A percentile compares a stretch with the other conserved stretches of the same genome.
Conservation (phyloP, 2,329 filamentous ascomycete species). For the Periconia macrospinosa region DNA sequence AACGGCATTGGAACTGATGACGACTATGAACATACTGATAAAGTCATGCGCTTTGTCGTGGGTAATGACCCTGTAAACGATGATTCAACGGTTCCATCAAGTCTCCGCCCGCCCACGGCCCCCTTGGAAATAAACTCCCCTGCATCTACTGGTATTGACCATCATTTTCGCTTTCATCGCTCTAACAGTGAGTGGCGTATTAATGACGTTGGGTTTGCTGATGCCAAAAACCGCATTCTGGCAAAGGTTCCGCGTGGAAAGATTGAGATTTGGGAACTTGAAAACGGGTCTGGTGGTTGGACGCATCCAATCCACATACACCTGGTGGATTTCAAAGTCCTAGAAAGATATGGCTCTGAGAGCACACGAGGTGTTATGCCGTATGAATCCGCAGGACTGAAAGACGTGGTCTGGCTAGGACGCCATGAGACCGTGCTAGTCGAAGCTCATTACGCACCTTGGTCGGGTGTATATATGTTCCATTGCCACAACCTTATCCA, state of each 20-base stretch:
- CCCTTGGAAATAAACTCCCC: conserved; percentile 27
- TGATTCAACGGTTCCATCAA: conserved; percentile 19
- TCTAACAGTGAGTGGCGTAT: conserved; percentile 30
- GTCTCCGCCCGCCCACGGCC: conserved; percentile 22
- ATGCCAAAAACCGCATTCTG: conserved; percentile 28
- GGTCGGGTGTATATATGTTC: conserved; percentile 54
- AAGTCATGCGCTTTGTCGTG: conserved; percentile 23
- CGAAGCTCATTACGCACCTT: conserved; percentile 31
- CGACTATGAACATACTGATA: conserved; percentile 45
- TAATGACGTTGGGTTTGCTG: conserved; percentile 31
- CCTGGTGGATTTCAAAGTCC: conserved; percentile 58
- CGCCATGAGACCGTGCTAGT: conserved; percentile 45
- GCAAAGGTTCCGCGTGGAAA: conserved; percentile 33
- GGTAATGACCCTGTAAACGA: conserved; percentile 16
- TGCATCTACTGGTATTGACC: conserved; percentile 24
- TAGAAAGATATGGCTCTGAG: conserved; percentile 45
- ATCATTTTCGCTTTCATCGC: conserved; percentile 35
- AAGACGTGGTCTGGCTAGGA: conserved; percentile 60
- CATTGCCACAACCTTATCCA: conserved; percentile 50
- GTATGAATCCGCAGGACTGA: conserved; percentile 58
- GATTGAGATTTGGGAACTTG: conserved; percentile 36
- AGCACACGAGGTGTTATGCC: conserved; percentile 46
- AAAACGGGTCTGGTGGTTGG: conserved; percentile 55
- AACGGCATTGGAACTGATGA: conserved; percentile 23
- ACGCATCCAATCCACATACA: conserved; percentile 52